These are phyloP conservation scores for Xerophyta viscosa DNA, from an alignment of 106 monocot species.

Conservation along the genomic window DNA sequence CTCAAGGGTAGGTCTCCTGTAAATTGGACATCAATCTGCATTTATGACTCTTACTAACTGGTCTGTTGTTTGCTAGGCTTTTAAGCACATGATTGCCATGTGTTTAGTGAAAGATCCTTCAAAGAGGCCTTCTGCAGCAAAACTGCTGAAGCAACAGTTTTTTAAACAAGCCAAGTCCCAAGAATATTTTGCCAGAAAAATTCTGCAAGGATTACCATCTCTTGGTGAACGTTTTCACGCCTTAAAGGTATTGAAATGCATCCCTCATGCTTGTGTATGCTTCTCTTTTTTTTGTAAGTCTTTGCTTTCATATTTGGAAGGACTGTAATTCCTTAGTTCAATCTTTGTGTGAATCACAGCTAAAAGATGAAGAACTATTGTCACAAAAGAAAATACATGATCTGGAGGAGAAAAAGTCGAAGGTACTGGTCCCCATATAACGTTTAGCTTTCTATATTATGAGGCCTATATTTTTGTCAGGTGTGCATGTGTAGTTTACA, in stretches of 20 bases:
- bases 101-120: slow-evolving; percentile 97
- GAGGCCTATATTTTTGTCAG: not conserved
- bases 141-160: slow-evolving; percentile 78
- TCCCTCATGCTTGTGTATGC: not conserved
- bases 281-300: not conserved
- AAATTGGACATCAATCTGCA: not conserved
- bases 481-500: not conserved
- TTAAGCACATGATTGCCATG: slow-evolving; percentile 77
- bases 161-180: slow-evolving; percentile 85
- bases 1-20: slow-evolving; percentile 49
- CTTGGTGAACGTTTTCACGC: slow-evolving; percentile 72
- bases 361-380: slow-evolving; percentile 65
- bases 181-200: slow-evolving; percentile 54
- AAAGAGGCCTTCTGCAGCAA: slow-evolving; percentile 68
- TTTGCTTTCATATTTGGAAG: not conserved
- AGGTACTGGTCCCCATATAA: slow-evolving; percentile 29
- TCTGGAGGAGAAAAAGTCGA: slow-evolving; percentile 53
- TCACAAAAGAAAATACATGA: slow-evolving; percentile 72
- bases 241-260: slow-evolving; percentile 49
- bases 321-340: not conserved
- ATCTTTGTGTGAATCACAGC: slow-evolving; percentile 18
- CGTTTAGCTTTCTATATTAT: not conserved
- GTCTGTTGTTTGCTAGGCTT: slow-evolving; percentile 26
- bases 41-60: slow-evolving; percentile 3
- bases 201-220: slow-evolving; percentile 72